Evolutionary conservation across 2,329 filamentous ascomycete species (phyloP), one percentile per base, ranked within the genome.

Genomic region (Colletotrichum sp.): DNA sequence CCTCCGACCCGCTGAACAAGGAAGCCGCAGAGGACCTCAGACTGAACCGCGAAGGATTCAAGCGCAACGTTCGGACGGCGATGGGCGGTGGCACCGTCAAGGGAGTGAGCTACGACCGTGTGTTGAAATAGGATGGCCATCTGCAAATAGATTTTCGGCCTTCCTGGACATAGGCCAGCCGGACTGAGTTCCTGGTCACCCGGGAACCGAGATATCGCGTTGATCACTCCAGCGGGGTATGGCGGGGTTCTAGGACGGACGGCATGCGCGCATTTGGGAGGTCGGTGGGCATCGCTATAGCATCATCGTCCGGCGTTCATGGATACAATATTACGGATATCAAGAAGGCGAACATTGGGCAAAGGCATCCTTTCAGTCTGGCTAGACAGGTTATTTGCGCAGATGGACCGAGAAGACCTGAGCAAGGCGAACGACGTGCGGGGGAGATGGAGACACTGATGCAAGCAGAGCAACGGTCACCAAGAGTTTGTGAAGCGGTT

Each of bases 1-100:
- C 97, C 12, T 96, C 94, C 65, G 97, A 99, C 83, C 97, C 97
- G n/a, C 88, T 99, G 77, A 99, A 99, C 86, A 98, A 99, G 88
- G 96, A 98, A 82, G 97, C 97, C 0, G 97, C 97, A 6, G 96
- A 98, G 77, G 97, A 98, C 82, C 88, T 99, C 80, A 93, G 96
- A 81, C 89, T 90, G 64, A 98, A 97, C 84, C 89, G 96, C 48
- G 97, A 98, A 70, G 91, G 90, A 34, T 99, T 99, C 87, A 97
- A 96, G 89, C 90, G 95, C 77, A 98, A 98, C 82, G 97, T 98
- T 52, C 91, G 94, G 81, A 90, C 90, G 27, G 91, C 95, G 8
- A 98, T 99, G 95, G 89, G 88, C 5, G 97, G 97, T 68, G 95
- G 96, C 8, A 86, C 87, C 1, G 93, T 98, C 55, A 93, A 92